Evolutionary conservation across 2,329 filamentous ascomycete genomes (phyloP).

Genomic region (Pseudovirgaria hyperparasitica): DNA sequence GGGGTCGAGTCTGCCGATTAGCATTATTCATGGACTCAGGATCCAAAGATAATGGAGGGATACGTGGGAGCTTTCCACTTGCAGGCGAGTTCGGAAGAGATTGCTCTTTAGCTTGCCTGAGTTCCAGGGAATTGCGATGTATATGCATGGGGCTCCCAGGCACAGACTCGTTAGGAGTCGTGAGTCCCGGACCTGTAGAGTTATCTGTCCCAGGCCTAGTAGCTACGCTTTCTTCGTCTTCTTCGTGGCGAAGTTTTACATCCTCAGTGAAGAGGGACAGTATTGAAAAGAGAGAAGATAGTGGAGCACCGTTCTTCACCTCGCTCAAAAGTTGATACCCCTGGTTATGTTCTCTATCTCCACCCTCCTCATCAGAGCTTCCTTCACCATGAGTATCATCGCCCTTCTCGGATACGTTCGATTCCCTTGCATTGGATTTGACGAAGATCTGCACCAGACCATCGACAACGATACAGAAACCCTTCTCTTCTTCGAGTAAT

Average conservation of each 20-base stretch:
- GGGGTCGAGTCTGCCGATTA: conserved; percentile 12
- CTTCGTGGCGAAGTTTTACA: conserved; percentile 60
- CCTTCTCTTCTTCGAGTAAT: conserved; percentile 92
- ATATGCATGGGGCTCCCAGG: conserved; percentile 18
- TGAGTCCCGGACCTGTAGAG: conserved; percentile 11
- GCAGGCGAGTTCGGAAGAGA: conserved; percentile 22
- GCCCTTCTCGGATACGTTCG: conserved; percentile 31
- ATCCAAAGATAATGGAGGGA: conserved; percentile 68
- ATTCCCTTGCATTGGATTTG: conserved; percentile 56
- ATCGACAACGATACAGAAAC: conserved; percentile 94
- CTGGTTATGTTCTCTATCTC: conserved; percentile 51
- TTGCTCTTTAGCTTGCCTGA: conserved; percentile 16
- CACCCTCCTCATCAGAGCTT: conserved; percentile 49
- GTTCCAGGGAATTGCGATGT: no score
- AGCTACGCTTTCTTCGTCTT: conserved; percentile 38
- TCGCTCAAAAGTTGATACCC: conserved; percentile 92
- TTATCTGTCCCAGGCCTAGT: conserved; percentile 14
- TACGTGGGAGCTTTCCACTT: conserved; percentile 35
- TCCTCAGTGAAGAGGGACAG: conserved; percentile 95
- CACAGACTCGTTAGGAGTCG: conserved; percentile 18
- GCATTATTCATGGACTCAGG: conserved; percentile 11
- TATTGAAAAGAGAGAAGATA: conserved; percentile 97
- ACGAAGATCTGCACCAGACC: conserved; percentile 96
- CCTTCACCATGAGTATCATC: conserved; percentile 30
- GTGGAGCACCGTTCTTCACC: conserved; percentile 92